Percentiles rank a stretch among this genome's conserved stretches.
Evolutionary conservation across 2,329 filamentous ascomycete genomes (phyloP).

Genomic region (Pseudogymnoascus sp.): DNA sequence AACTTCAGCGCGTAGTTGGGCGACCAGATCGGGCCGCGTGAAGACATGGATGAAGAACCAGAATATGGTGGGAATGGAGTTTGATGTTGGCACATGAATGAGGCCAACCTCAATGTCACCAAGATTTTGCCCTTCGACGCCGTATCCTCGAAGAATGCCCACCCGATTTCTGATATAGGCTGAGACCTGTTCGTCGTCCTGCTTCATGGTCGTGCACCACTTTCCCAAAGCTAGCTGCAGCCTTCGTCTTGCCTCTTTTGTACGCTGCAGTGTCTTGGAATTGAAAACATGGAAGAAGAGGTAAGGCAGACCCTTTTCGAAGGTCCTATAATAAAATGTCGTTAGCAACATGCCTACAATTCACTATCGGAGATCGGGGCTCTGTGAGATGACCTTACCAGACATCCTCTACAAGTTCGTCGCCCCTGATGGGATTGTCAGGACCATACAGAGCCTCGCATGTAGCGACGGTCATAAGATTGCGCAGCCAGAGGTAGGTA

Average conservation of each 20-base stretch:
- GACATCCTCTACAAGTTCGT: slow-evolving; percentile 34
- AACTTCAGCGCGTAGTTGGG: slow-evolving; percentile 28
- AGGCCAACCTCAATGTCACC: slow-evolving; percentile 29
- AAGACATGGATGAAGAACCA: slow-evolving; percentile 32
- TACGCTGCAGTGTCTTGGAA: background rate
- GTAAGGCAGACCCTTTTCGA: slow-evolving; percentile 26
- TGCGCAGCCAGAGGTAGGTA: slow-evolving; percentile 34
- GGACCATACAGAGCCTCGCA: slow-evolving; percentile 37
- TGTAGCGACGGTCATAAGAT: slow-evolving; percentile 34
- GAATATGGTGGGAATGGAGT: slow-evolving; percentile 33
- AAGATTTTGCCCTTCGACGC: slow-evolving; percentile 24
- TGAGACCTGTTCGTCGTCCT: background rate
- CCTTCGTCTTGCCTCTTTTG: background rate
- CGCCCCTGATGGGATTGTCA: slow-evolving; percentile 34
- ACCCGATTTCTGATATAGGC: slow-evolving; percentile 21
- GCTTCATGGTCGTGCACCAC: background rate
- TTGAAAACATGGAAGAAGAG: slow-evolving; percentile 28
- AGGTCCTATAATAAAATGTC: slow-evolving; percentile 20
- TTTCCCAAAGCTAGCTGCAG: background rate
- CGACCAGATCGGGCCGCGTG: slow-evolving; percentile 23
- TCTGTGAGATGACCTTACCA: slow-evolving; percentile 25
- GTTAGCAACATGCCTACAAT: too few relatives aligned
- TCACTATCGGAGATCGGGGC: too few relatives aligned
- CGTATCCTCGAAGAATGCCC: slow-evolving; percentile 24
- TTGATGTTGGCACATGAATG: slow-evolving; percentile 26